phyloP scores from a whole-genome alignment of 306 rosid genomes.

The Casuarina equisetifolia region DNA sequence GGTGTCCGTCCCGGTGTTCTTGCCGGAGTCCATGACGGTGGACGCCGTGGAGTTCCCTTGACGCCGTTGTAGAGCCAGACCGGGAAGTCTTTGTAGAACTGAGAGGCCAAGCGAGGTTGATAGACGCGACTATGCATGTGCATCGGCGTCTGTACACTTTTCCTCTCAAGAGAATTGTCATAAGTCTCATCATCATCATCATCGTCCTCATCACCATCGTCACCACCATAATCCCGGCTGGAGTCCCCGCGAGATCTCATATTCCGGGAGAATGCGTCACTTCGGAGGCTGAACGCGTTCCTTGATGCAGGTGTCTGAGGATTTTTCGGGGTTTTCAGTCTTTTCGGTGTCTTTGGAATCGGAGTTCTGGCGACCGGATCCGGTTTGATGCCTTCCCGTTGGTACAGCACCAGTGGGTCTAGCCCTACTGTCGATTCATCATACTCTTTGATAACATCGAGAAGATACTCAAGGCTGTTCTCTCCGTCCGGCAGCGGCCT shows the following conservation, averaged over 20 bases:
- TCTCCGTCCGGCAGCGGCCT: constrained; percentile 85
- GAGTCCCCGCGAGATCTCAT: constrained; percentile 45
- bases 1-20: constrained; percentile 74
- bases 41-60: constrained; percentile 65
- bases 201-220: constrained; percentile 10
- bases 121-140: constrained; percentile 43
- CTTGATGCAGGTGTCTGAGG: constrained; percentile 55
- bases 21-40: constrained; percentile 81
- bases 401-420: constrained; percentile 71
- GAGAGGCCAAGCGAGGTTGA: constrained; percentile 71
- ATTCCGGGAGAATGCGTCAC: constrained; percentile 51
- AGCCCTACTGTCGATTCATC: constrained; percentile 81
- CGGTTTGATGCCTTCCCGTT: constrained; percentile 68
- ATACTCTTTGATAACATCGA: constrained; percentile 82
- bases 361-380: constrained; percentile 56
- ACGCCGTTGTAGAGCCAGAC: constrained; percentile 78
- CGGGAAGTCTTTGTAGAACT: constrained; percentile 81
- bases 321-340: constrained; percentile 19
- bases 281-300: constrained; percentile 51
- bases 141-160: constrained; percentile 51
- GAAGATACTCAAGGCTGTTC: constrained; percentile 67
- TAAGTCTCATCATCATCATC: constrained; percentile 51
- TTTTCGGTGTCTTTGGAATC: constrained; percentile 33
- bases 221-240: constrained; percentile 30
- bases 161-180: constrained; percentile 77